phyloP scores from a whole-genome alignment of 371 early-diverging fungal genomes.

The Mucor lusitanicus region DNA sequence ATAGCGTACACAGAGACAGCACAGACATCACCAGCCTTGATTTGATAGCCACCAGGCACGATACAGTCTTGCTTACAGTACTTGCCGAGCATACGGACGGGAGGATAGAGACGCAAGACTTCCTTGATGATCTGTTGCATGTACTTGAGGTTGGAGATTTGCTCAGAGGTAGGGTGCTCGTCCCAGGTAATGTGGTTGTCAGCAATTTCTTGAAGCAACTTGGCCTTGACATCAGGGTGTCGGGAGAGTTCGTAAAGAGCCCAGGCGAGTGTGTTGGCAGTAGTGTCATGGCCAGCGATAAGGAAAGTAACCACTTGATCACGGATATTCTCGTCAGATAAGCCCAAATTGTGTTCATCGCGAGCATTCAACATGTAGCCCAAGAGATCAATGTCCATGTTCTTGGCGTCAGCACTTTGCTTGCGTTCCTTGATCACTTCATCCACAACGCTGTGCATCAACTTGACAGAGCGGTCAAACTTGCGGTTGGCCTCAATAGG shows the following conservation, averaged over 20 bases:
- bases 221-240: slow-evolving; percentile 47
- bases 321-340: slow-evolving; percentile 55
- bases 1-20: slow-evolving; percentile 35
- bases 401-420: slow-evolving; percentile 34
- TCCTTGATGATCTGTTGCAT: slow-evolving; percentile 55
- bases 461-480: slow-evolving; percentile 29
- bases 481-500: slow-evolving; percentile 46
- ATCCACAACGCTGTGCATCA: slow-evolving; percentile 47
- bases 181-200: slow-evolving; percentile 44
- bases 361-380: slow-evolving; percentile 61
- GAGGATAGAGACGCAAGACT: slow-evolving; percentile 54
- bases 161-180: slow-evolving; percentile 42
- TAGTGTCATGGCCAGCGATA: slow-evolving; percentile 61
- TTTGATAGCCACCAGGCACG: slow-evolving; percentile 48
- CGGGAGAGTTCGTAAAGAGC: slow-evolving; percentile 41
- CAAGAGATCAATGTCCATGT: slow-evolving; percentile 51
- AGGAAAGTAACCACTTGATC: slow-evolving; percentile 63
- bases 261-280: slow-evolving; percentile 57
- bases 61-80: slow-evolving; percentile 54
- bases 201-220: slow-evolving; percentile 55
- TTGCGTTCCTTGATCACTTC: slow-evolving; percentile 42
- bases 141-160: slow-evolving; percentile 48
- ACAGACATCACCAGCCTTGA: slow-evolving; percentile 23
- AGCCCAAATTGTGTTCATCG: slow-evolving; percentile 38
- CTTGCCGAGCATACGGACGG: slow-evolving; percentile 46